Percentiles rank a stretch among this genome's conserved stretches.
Evolutionary conservation across 306 rosid species (phyloP).

Genomic region (Mimosa pudica): DNA sequence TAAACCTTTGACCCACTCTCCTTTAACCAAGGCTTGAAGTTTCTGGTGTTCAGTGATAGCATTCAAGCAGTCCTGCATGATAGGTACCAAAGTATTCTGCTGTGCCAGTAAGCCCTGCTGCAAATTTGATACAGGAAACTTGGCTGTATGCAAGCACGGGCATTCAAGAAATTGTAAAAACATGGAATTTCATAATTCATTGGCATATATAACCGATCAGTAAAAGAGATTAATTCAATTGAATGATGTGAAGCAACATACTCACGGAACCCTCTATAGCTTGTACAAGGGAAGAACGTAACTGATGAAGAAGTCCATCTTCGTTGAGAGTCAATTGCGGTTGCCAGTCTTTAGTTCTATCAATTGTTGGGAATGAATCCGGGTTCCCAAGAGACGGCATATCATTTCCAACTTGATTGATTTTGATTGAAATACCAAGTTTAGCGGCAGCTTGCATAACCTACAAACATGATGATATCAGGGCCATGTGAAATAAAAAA

Average conservation of each 20-base stretch:
- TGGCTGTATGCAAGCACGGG: slow-evolving; percentile 57
- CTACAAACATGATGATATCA: slow-evolving; percentile 46
- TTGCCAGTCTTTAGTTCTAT: slow-evolving; percentile 82
- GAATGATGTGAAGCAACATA: slow-evolving; percentile 40
- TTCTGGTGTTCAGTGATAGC: slow-evolving; percentile 88
- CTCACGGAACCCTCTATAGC: slow-evolving; percentile 77
- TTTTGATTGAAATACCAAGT: slow-evolving; percentile 74
- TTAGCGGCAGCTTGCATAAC: slow-evolving; percentile 81
- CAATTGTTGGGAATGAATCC: slow-evolving; percentile 56
- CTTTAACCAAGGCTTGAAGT: slow-evolving; percentile 90
- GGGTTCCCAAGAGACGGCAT: slow-evolving; percentile 54
- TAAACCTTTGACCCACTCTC: slow-evolving; percentile 93
- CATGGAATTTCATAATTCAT: slow-evolving; percentile 18
- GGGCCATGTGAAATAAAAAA: neutral
- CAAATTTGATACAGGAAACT: slow-evolving; percentile 45
- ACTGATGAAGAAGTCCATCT: slow-evolving; percentile 90
- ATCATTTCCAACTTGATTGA: slow-evolving; percentile 77
- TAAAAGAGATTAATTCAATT: slow-evolving; percentile 26
- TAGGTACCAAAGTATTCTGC: slow-evolving; percentile 63
- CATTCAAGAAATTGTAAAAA: slow-evolving; percentile 29
- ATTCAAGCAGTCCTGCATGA: slow-evolving; percentile 85
- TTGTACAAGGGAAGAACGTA: slow-evolving; percentile 76
- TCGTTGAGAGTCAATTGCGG: slow-evolving; percentile 73
- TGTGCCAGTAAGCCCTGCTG: slow-evolving; percentile 57
- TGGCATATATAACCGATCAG: slow-evolving; percentile 28